phyloP scores from a whole-genome alignment of 2,329 filamentous ascomycete genomes.

The Chaetoscypha palmicola region DNA sequence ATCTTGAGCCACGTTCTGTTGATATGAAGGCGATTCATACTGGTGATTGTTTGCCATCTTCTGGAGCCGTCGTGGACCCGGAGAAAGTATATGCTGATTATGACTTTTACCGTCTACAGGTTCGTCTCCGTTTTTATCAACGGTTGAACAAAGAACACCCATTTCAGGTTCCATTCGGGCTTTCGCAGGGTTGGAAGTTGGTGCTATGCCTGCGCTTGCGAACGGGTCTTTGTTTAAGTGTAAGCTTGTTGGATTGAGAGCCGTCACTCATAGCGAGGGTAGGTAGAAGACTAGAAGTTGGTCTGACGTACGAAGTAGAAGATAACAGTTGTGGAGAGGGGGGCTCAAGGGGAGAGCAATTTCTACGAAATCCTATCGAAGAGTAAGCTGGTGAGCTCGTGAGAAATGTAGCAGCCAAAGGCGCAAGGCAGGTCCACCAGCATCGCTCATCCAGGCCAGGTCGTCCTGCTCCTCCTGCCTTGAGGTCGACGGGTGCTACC shows the following conservation, averaged over 20 bases:
- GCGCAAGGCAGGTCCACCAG: no score
- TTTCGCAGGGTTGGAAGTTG: conserved; percentile 7
- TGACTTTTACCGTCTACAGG: conserved; percentile 20
- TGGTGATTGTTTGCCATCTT: conserved; percentile 21
- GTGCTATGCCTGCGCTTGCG: conserved; percentile 13
- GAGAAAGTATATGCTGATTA: conserved; percentile 10
- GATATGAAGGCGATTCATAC: conserved; percentile 12
- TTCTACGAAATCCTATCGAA: no score
- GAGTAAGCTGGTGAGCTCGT: no score
- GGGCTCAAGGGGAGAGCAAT: no score
- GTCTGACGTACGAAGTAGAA: no score
- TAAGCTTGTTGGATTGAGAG: neutral
- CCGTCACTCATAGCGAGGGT: conserved; percentile 9
- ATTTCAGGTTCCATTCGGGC: conserved; percentile 20
- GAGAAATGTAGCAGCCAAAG: no score
- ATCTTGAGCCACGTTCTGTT: neutral
- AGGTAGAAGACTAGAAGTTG: no score
- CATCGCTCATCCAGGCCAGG: no score
- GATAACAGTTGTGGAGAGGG: no score
- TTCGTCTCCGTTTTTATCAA: conserved; percentile 27
- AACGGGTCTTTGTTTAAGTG: neutral
- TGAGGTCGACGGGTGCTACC: neutral
- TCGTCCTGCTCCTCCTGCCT: no score
- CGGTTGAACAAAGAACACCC: conserved; percentile 25
- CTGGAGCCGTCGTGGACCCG: conserved; percentile 18